Evolutionary conservation across 768 basidiomycete genomes (phyloP).

Genomic region (Clavulina sp.): DNA sequence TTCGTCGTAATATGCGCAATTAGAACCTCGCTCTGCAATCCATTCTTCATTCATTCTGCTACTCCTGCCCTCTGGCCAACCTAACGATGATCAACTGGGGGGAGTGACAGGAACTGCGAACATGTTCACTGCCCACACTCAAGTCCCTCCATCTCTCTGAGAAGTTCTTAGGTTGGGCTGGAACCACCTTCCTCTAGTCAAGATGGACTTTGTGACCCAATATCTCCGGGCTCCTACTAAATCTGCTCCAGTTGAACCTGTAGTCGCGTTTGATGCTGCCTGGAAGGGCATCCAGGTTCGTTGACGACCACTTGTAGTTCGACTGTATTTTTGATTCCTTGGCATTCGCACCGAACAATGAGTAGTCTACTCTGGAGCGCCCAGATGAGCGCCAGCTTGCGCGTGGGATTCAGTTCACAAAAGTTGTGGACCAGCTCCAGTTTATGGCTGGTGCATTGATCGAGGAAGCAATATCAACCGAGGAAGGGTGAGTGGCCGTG

Average conservation of each 20-base stretch:
- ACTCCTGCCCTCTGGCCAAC: too few species aligned
- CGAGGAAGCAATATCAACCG: constrained; percentile 66
- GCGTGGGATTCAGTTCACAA: constrained; percentile 63
- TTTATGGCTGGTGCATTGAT: constrained; percentile 76
- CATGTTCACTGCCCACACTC: too few species aligned
- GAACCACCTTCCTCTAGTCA: too few species aligned
- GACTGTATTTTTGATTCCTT: background rate
- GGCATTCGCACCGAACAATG: background rate
- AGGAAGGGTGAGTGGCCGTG: constrained; percentile 54
- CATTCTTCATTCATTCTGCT: too few species aligned
- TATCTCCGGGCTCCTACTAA: too few species aligned
- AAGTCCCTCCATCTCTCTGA: too few species aligned
- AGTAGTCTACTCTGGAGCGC: constrained; percentile 60
- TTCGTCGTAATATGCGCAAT: too few species aligned
- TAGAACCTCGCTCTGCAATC: too few species aligned
- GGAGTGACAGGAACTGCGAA: too few species aligned
- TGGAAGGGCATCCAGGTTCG: background rate
- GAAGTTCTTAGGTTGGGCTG: too few species aligned
- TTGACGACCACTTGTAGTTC: background rate
- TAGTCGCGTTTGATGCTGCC: background rate
- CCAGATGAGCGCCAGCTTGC: constrained; percentile 81
- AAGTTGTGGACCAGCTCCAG: constrained; percentile 57
- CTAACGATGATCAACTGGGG: too few species aligned
- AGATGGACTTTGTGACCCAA: too few species aligned
- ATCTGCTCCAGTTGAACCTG: background rate